These are phyloP conservation scores for Neonectria coccinea DNA, from an alignment of 2,329 filamentous ascomycete genomes.

Conservation along the genomic window DNA sequence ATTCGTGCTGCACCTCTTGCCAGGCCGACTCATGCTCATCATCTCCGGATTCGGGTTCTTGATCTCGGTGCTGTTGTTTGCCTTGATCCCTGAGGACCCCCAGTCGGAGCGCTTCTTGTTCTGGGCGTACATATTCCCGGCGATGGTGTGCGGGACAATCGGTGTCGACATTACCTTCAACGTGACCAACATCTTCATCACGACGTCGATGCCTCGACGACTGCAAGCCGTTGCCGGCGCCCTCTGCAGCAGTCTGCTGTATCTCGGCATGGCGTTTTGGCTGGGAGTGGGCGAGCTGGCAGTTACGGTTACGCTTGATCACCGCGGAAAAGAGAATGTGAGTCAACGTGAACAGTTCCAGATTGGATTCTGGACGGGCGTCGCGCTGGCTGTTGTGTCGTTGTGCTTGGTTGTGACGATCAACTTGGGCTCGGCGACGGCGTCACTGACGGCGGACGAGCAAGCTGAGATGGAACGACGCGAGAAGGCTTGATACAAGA, in stretches of 20 bases:
- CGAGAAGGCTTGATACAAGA: background rate
- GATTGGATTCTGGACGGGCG: constrained; percentile 74
- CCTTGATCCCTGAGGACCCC: constrained; percentile 68
- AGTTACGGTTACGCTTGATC: constrained; percentile 59
- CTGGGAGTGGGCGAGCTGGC: constrained; percentile 77
- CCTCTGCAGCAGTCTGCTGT: constrained; percentile 76
- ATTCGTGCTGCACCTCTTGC: constrained; percentile 72
- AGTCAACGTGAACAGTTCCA: constrained; percentile 68
- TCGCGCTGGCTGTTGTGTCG: constrained; percentile 64
- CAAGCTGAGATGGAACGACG: constrained; percentile 49
- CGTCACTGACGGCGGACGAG: constrained; percentile 69
- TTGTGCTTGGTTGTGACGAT: constrained; percentile 68
- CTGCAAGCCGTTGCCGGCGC: constrained; percentile 79
- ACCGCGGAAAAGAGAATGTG: constrained; percentile 43
- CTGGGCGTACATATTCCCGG: constrained; percentile 80
- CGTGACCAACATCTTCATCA: constrained; percentile 82
- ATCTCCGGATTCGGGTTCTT: constrained; percentile 71
- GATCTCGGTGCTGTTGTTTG: constrained; percentile 70
- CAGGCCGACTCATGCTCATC: constrained; percentile 72
- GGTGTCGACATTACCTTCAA: constrained; percentile 82
- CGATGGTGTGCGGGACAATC: constrained; percentile 75
- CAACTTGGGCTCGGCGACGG: constrained; percentile 65
- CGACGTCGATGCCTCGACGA: constrained; percentile 73
- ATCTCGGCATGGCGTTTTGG: constrained; percentile 78
- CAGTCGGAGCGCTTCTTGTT: constrained; percentile 55